These are phyloP conservation scores for Aphanomyces cochlioides DNA, from an alignment of 352 stramenopile species.

Conservation along the genomic window DNA sequence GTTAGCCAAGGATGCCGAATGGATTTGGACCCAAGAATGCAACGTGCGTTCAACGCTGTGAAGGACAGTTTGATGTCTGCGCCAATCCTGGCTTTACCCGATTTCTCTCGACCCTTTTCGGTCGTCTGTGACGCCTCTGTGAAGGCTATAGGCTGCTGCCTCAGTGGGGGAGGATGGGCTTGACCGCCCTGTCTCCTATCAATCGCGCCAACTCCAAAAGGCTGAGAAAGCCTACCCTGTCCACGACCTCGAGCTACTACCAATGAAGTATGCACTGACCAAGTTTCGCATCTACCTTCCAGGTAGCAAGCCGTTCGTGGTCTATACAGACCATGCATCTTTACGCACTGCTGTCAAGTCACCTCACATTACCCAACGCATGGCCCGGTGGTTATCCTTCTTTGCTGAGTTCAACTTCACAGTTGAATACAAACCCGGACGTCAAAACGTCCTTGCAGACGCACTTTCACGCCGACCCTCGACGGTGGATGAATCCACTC, in stretches of 20 bases:
- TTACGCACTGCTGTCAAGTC: neutral
- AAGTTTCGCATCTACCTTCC: neutral
- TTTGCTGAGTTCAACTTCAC: neutral
- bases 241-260: neutral
- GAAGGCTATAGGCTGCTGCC: conserved; percentile 33
- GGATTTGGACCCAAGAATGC: conserved; percentile 17
- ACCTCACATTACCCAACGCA: neutral
- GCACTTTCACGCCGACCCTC: neutral
- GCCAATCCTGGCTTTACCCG: conserved; percentile 4
- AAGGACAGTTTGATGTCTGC: neutral
- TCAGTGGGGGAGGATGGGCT: conserved; percentile 25
- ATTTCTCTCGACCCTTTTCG: conserved; percentile 26
- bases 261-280: neutral
- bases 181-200: conserved; percentile 34
- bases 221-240: conserved; percentile 37
- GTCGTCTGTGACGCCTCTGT: conserved; percentile 35
- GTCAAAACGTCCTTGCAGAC: neutral
- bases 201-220: conserved; percentile 34
- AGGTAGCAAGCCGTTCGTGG: neutral
- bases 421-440: neutral
- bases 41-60: conserved; percentile 15
- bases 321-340: neutral
- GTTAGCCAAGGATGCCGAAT: too few species aligned
- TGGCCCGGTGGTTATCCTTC: neutral
- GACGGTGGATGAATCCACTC: neutral